A percentile compares a stretch with the other conserved stretches of the same genome.
phyloP scores from a whole-genome alignment of 352 stramenopile species.

The Phytophthora vignae region DNA sequence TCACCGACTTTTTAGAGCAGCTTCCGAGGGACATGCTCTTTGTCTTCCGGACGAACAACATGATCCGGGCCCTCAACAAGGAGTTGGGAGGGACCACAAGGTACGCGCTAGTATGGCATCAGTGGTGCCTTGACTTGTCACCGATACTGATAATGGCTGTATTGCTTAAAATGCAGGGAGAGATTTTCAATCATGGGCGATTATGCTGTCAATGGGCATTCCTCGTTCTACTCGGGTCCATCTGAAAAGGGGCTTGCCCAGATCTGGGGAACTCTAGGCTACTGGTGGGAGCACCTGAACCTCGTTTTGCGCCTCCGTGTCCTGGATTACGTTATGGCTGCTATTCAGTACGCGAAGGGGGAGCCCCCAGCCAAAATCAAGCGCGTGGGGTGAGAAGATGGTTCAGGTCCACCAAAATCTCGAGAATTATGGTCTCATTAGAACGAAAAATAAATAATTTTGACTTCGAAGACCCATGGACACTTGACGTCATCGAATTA shows the following conservation, averaged over 20 bases:
- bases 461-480: neutral
- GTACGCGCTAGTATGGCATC: slow-evolving; percentile 25
- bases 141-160: slow-evolving; percentile 5
- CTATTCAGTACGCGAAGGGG: slow-evolving; percentile 49
- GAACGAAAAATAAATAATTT: neutral
- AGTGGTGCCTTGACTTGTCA: neutral
- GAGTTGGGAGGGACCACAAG: slow-evolving; percentile 81
- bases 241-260: slow-evolving; percentile 6
- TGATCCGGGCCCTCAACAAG: slow-evolving; percentile 92
- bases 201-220: slow-evolving; percentile 72
- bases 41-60: slow-evolving; percentile 92
- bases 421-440: neutral
- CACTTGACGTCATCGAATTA: slow-evolving; percentile 41
- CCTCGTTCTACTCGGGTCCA: slow-evolving; percentile 46
- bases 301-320: slow-evolving; percentile 68
- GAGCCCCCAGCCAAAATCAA: slow-evolving; percentile 52
- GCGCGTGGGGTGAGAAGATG: slow-evolving; percentile 28
- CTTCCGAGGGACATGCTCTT: slow-evolving; percentile 93
- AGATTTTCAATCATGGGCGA: slow-evolving; percentile 80
- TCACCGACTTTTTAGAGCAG: slow-evolving; percentile 85
- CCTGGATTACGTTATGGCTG: slow-evolving; percentile 60
- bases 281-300: slow-evolving; percentile 76
- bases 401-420: neutral
- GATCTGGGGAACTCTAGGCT: slow-evolving; percentile 40
- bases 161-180: slow-evolving; percentile 46